Evolutionary conservation across 2,329 filamentous ascomycete species (phyloP), one percentile per base, ranked within the genome.

Genomic region (Fusarium cicatricum): DNA sequence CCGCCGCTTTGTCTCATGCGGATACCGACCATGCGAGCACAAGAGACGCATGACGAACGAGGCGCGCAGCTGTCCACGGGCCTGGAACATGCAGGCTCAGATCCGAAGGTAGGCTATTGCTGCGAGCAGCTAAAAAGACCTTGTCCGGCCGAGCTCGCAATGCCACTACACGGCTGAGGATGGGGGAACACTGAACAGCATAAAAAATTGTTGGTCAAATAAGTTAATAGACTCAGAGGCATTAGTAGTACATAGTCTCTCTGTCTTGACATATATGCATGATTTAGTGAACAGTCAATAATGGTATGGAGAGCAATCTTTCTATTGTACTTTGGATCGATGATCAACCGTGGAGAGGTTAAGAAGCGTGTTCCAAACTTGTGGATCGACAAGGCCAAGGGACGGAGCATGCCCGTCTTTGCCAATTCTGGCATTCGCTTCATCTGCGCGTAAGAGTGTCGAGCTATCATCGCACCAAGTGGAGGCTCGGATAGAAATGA

Each of bases 401-500:
- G 32, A 55, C 58, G 40, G 55, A 19, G 11, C 26, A 39, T 52
- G 36, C 19, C 26, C 44, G 38, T 57, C 39, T 38, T 51, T 56
- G 31, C 56, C 62, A 57, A 50, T 44, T 57, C 50, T 62, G 54
- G 43, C 40, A 42, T 56, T 33, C 52, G 47, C 31, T 42, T 45
- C 23, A 17, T 47, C 38, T 21, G 36, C 47, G 21, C 21, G 21
- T 7, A n/a, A n/a, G 40, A 63, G 55, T 50, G 43, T 56, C 33
- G 50, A 58, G 50, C 60, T 50, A 55, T 58, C 33, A 39, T 38
- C 40, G 44, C 50, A 53, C 65, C 46, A 68, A 68, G 65, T 68
- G 65, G 65, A 65, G 61, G 57, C 37, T 52, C 45, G 51, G 43
- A 55, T 48, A 26, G 38, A 61, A 42, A 58, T 68, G 65, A 67